Percentiles rank a stretch among this genome's conserved stretches.
These are phyloP conservation scores for Gorgonomyces haynaldii DNA, from an alignment of 192 early-diverging fungal genomes.

Conservation along the genomic window DNA sequence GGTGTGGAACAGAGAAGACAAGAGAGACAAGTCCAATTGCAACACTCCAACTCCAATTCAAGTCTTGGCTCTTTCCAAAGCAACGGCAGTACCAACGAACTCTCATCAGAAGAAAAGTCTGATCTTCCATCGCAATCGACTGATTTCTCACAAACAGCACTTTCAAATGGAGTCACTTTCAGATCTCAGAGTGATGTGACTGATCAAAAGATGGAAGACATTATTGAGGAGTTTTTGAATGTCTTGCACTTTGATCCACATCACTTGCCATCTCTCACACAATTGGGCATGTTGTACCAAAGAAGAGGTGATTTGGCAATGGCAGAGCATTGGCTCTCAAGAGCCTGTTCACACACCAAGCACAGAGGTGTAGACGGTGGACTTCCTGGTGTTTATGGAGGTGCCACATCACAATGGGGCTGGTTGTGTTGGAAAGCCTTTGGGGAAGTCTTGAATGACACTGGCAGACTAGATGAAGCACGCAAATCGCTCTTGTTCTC, in stretches of 20 bases:
- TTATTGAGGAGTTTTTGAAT: constrained; percentile 17
- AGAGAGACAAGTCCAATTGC: neutral
- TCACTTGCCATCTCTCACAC: constrained; percentile 30
- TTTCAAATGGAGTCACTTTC: neutral
- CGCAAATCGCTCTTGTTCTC: constrained; percentile 23
- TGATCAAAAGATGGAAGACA: constrained; percentile 12
- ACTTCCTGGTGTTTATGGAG: constrained; percentile 26
- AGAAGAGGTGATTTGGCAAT: constrained; percentile 11
- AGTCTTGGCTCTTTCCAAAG: neutral
- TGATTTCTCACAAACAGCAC: neutral
- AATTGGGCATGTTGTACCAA: constrained; percentile 26
- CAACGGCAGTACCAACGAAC: neutral
- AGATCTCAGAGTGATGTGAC: neutral
- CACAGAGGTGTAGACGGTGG: constrained; percentile 25
- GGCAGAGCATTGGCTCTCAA: constrained; percentile 28
- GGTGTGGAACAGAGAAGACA: neutral
- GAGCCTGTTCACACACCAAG: constrained; percentile 25
- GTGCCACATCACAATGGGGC: constrained; percentile 26
- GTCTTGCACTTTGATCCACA: constrained; percentile 28
- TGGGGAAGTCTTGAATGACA: constrained; percentile 12
- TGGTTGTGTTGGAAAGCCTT: constrained; percentile 32
- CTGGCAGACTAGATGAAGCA: constrained; percentile 13
- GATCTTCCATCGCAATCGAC: neutral
- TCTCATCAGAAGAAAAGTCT: neutral
- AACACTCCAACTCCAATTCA: neutral